phyloP scores from a whole-genome alignment of 2,329 filamentous ascomycete species.

The Penicillium sp. region DNA sequence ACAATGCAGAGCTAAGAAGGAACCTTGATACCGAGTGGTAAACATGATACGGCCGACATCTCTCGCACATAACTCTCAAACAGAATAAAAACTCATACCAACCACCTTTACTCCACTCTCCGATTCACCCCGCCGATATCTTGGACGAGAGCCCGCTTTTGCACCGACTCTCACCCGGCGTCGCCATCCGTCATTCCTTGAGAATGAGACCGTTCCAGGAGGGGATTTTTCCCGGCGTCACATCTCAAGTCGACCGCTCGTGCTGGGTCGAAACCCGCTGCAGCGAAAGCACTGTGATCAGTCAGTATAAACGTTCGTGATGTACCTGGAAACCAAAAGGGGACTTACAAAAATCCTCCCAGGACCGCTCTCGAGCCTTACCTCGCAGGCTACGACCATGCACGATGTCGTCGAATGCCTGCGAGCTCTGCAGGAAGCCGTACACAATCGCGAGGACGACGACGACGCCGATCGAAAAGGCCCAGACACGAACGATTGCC shows the following conservation, averaged over 20 bases:
- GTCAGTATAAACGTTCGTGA: constrained; percentile 50
- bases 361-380: constrained; percentile 74
- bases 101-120: background rate
- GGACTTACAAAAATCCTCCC: constrained; percentile 84
- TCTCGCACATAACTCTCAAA: background rate
- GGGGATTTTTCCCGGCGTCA: background rate
- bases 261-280: constrained; percentile 90
- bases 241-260: constrained; percentile 74
- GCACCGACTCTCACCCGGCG: background rate
- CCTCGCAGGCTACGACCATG: constrained; percentile 84
- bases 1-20: background rate
- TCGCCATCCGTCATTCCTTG: background rate
- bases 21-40: too few relatives aligned
- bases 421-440: constrained; percentile 79
- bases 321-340: background rate
- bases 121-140: background rate
- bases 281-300: constrained; percentile 71
- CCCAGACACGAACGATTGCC: constrained; percentile 84
- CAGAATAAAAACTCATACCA: background rate
- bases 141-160: background rate
- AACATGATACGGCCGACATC: background rate
- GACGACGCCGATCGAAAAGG: constrained; percentile 79
- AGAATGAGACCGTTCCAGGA: background rate
- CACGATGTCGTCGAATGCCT: constrained; percentile 88
- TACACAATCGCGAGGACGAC: constrained; percentile 79